Evolutionary conservation across 2,329 filamentous ascomycete genomes (phyloP), one percentile per base, ranked within the genome.

Genomic region (Dryadomyces sulphureus): DNA sequence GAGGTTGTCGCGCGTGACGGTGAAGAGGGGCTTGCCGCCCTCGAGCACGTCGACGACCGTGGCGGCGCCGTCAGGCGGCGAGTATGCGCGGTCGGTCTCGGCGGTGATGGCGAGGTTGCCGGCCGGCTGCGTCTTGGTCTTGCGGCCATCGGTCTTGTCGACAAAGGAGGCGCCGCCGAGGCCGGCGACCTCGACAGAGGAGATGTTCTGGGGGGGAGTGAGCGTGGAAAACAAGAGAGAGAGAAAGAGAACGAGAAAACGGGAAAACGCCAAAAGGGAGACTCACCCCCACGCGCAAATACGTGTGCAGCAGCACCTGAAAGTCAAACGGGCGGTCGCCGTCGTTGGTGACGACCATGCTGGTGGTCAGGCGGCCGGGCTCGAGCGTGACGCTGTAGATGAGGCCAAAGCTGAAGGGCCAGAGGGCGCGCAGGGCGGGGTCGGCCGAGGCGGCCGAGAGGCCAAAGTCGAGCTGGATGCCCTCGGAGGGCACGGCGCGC

Each of bases 401-500:
- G 44, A 96, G 73, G 5, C 83, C 84, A 61, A 98, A 98, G 52
- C 84, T 79, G 59, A 82, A 83, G 2, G 84, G 81, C 92, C 92
- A 98, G 21, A 80, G 74, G 55, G 75, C 73, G 59, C 75, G 77
- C 54, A 75, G 73, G 38, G 80, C 74, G 0, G 81, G 77, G 53
- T 73, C 75, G 48, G 96, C 69, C 58, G 81, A 82, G 44, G 75
- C 71, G 24, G 78, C 75, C 44, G 83, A 86, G 32, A 98, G 79
- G 24, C 90, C 92, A 62, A 98, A 96, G 67, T 98, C 92, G 50
- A 98, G 80, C 72, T 94, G 95, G 53, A 96, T 81, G 42, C 79
- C 81, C 6, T 38, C 41, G 30, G 39, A 16, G 16, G 41, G 21
- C 4, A 41, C 25, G 19, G 22, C 24, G 32, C 22, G 41, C 2